Evolutionary conservation across 2,329 filamentous ascomycete genomes (phyloP), one percentile per base, ranked within the genome.

Genomic region (Westerdykella ornata): DNA sequence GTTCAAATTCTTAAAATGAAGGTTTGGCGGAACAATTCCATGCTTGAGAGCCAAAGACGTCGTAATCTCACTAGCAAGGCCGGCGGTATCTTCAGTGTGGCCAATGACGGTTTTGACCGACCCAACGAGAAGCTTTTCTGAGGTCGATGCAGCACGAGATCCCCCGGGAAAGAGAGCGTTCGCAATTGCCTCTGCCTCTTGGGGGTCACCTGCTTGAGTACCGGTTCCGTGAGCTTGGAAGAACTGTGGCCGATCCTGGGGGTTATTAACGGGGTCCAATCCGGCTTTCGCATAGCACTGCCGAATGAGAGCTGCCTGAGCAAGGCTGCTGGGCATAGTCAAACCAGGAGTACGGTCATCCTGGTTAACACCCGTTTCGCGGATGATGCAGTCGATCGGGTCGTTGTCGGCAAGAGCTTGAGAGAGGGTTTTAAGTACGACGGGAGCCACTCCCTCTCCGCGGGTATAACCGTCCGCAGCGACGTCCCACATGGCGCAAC

Each of bases 401-500:
- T 82, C 77, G 9, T 75, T 75, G 49, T 78, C 74, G 3, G 62
- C 60, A 2, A 82, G 43, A 0, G 80, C 80, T 51, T 75, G 71
- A 5, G 64, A 60, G 0, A 82, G 63, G 1, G 66, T 69, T 61
- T 82, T 82, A 7, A 82, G 54, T 12, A 80, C 53, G 1, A 82
- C 49, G 9, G 74, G 69, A 0, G 70, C 77, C 14, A 76, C 66
- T 0, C 78, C 80, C 49, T 84, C 80, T 0, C 79, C 81, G 16
- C 80, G 70, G 0, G 73, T 78, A 52, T 83, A 84, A 0, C 81
- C 81, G 42, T 77, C 74, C 13, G 76, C 80, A 5, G 11, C 2
- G 2, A 19, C 3, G 38, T 53, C 48, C 47, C 51, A 66, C 48
- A 58, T 60, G 2, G 19, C 12, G 4, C 30, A 47, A 4, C 41